Evolutionary conservation across 495 filamentous ascomycete genomes (phyloP), one percentile per base, ranked within the genome.

Genomic region (Trichocladium antarcticum): DNA sequence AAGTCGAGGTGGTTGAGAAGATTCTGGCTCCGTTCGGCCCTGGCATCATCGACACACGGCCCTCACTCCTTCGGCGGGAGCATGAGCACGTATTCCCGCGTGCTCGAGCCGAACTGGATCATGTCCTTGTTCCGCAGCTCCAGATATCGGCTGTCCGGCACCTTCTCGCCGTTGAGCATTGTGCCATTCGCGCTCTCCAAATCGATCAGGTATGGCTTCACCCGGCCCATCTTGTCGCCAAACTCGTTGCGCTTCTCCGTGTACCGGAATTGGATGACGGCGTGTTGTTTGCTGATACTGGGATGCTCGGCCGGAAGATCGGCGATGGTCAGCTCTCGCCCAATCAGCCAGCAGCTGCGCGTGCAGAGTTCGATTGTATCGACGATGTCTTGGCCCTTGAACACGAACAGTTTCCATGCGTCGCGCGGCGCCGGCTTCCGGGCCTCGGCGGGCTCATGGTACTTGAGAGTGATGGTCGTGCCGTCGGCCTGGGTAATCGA

Each of bases 121-220:
- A 97, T 77, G 64, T 98, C 92, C 63, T 87, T 89, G 60, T 90
- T 83, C 61, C 78, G 76, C 45, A 96, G 63, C 64, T 97, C 93
- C 35, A 96, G 65, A 64, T 86, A 98, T 44, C 89, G 74, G 61
- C 83, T 82, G 9, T 69, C 74, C 1, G 85, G 84, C 5, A 92
- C 67, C 57, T 64, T 67, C 37, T 89, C 81, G 45, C 78, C 81
- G 59, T 94, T 94, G 38, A 98, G 72, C 39, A 63, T 74, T 8
- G 89, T 95, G 37, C 92, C 90, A 69, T 98, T 97, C 19, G 86
- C 85, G 51, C 87, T 94, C 57, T 95, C 90, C 37, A 98, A 65
- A 68, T 98, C 92, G 58, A 97, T 84, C 3, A 97, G 58, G 67
- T 97, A 98, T 9, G 86, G 87, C 68, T 79, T 87, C 29, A 97